Percentiles rank a stretch among this genome's conserved stretches.
Conservation (phyloP, 2,329 filamentous ascomycete genomes). For the Trichoderma aggressivum region DNA sequence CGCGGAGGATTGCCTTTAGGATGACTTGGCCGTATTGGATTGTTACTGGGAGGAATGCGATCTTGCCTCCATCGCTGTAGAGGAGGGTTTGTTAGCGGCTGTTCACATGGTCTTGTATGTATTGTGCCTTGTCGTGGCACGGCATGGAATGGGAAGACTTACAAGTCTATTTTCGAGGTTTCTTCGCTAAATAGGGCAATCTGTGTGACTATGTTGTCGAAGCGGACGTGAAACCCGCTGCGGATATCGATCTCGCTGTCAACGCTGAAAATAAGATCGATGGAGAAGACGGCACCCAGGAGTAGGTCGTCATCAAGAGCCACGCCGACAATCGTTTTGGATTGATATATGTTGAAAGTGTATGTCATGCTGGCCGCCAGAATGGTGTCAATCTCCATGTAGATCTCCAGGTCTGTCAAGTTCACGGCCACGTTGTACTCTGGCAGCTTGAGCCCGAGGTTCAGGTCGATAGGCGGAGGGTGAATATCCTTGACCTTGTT, state of each 20-base stretch:
- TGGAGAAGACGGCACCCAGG: slow-evolving; percentile 45
- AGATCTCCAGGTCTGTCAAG: slow-evolving; percentile 52
- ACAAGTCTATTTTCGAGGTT: slow-evolving; percentile 48
- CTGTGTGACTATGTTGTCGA: slow-evolving; percentile 49
- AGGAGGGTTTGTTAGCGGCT: background rate
- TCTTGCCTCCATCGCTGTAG: slow-evolving; percentile 48
- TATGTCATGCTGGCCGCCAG: slow-evolving; percentile 44
- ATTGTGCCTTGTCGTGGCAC: background rate
- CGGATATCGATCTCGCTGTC: slow-evolving; percentile 48
- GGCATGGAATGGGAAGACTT: slow-evolving; percentile 28
- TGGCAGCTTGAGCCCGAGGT: slow-evolving; percentile 44
- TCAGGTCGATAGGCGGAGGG: slow-evolving; percentile 38
- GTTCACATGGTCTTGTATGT: background rate
- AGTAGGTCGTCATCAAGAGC: slow-evolving; percentile 36
- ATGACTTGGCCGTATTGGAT: slow-evolving; percentile 41
- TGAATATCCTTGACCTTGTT: slow-evolving; percentile 24
- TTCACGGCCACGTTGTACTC: slow-evolving; percentile 42
- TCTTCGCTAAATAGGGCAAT: slow-evolving; percentile 49
- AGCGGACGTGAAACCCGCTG: slow-evolving; percentile 52
- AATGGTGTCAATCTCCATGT: slow-evolving; percentile 44
- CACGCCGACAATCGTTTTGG: slow-evolving; percentile 43
- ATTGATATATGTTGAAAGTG: slow-evolving; percentile 47
- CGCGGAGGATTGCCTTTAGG: slow-evolving; percentile 45
- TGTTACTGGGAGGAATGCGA: slow-evolving; percentile 55
- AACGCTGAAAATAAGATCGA: slow-evolving; percentile 51